Percentiles rank a stretch among this genome's conserved stretches.
Conservation (phyloP, 371 early-diverging fungal species). For the Blakeslea trispora region DNA sequence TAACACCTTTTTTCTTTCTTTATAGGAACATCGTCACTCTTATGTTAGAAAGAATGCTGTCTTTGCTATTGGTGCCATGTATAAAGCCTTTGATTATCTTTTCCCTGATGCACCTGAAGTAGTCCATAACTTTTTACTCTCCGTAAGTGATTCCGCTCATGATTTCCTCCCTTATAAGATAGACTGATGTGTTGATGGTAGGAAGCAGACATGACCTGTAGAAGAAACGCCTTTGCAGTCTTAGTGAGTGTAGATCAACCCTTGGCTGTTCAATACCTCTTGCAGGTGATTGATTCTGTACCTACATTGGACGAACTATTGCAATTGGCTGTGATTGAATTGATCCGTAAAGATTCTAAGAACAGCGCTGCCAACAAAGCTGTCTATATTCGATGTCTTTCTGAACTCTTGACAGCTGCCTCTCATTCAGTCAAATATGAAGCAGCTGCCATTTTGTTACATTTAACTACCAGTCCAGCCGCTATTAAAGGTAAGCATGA, state of each 20-base stretch:
- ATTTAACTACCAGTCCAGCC: constrained; percentile 82
- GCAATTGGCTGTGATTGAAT: constrained; percentile 91
- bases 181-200: no score
- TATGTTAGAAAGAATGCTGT: constrained; percentile 99
- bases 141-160: constrained; percentile 39
- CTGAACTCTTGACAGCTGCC: constrained; percentile 78
- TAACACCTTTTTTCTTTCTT: not conserved
- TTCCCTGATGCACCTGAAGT: constrained; percentile 97
- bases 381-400: constrained; percentile 86
- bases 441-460: constrained; percentile 90
- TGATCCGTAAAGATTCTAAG: constrained; percentile 91
- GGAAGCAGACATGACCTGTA: constrained; percentile 92
- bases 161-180: no score
- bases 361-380: constrained; percentile 81
- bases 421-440: constrained; percentile 95
- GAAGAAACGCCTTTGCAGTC: constrained; percentile 94
- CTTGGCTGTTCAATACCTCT: constrained; percentile 84
- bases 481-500: constrained; percentile 93
- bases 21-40: constrained; percentile 90
- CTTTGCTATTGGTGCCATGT: constrained; percentile 88
- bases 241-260: constrained; percentile 77
- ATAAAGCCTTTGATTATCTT: constrained; percentile 82
- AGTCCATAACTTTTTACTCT: constrained; percentile 74
- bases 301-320: constrained; percentile 85
- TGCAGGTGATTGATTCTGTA: constrained; percentile 72